Conservation (phyloP, 202 grass and related monocot genomes). For the Musa balbisiana region DNA sequence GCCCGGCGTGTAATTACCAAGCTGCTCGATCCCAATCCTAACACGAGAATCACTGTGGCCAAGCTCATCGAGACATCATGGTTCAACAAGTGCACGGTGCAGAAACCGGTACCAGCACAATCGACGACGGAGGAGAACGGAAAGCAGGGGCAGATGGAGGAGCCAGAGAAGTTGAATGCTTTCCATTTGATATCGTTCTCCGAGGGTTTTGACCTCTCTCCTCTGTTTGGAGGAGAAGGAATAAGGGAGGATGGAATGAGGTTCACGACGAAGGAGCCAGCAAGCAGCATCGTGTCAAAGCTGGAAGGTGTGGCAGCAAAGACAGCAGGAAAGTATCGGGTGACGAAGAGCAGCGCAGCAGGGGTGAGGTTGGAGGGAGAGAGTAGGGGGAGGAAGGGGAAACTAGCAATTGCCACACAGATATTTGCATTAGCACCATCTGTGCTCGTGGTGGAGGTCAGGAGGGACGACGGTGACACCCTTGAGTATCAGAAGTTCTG, state of each 20-base stretch:
- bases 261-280: neutral
- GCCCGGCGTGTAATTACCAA: neutral
- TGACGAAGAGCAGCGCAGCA: neutral
- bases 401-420: neutral
- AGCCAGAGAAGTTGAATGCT: neutral
- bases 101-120: neutral
- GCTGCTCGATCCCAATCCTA: neutral
- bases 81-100: neutral
- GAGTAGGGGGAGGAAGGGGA: neutral
- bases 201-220: slow-evolving; percentile 3
- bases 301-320: neutral
- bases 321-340: neutral
- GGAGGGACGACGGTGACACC: neutral
- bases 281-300: neutral
- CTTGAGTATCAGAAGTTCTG: neutral
- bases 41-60: neutral
- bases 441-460: neutral
- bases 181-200: neutral
- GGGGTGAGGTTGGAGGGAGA: neutral
- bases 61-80: neutral
- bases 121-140: neutral
- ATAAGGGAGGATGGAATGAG: neutral
- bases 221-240: neutral
- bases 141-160: neutral
- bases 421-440: neutral